Base-by-base conservation (phyloP, 768 basidiomycete species). In the Trametes punicea region DNA sequence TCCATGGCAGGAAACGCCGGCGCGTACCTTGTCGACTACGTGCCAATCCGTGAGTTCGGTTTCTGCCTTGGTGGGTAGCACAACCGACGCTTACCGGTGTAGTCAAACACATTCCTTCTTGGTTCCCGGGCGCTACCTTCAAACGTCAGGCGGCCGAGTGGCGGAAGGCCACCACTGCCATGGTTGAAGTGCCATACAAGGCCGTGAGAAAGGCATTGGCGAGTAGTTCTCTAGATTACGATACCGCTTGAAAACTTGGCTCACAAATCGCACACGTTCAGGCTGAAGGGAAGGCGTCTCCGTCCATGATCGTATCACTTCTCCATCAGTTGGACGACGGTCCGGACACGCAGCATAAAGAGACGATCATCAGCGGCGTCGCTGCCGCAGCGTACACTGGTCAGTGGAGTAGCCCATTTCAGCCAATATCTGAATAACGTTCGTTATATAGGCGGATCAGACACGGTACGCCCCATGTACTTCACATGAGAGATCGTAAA, bases 21-120 rank as follows among this genome's bases (percentile, higher is more conserved):
- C 13, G 59, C 70, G 31, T 81, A 74, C 56, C 65, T 80, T 4
- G 78, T 84, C 6, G 80, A 82, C 51, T 51, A 60, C n/a, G 56
- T 72, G 27, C 69, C 70, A n/a, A 50, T 64, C 31, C 61, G 70
- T 71, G 50, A 34, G 69, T 65, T 25, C 13, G 7, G 33, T 40
- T 34, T 9, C 46, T 20, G 50, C 42, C 40, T 16, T 47, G 10
- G 44, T 51, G 30, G 20, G 20, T 21, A 23, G 16, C 25, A 36
- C 23, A 36, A 40, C 10, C 23, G 38, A 34, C 48, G 51, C 21
- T 34, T 38, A 42, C 34, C 29, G 18, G 15, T 42, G 21, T 41
- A 63, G 59, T 67, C 40, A 55, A 60, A 41, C 48, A 64, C 44
- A 48, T 65, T 20, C 67, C 64, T 23, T 45, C 61, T 26, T 69